Evolutionary conservation across 805 yeast genomes (phyloP).

Genomic region (Ogataea corticis): DNA sequence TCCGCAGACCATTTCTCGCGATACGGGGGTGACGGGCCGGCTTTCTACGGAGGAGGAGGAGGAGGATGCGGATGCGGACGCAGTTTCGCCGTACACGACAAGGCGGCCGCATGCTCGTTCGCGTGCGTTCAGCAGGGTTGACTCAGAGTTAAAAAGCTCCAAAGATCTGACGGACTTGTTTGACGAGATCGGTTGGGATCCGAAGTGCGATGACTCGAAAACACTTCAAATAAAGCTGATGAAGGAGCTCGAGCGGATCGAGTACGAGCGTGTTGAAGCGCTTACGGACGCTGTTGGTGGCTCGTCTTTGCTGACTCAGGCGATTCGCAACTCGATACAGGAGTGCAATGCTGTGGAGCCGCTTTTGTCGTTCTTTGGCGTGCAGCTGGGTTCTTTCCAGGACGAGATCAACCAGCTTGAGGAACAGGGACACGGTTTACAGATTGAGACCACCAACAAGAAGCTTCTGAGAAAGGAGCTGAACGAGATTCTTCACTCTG

Average conservation of each 20-base stretch:
- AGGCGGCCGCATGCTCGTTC: constrained; percentile 28
- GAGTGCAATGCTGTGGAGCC: constrained; percentile 61
- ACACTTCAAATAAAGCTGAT: constrained; percentile 57
- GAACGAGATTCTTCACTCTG: constrained; percentile 66
- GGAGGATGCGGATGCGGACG: constrained; percentile 8
- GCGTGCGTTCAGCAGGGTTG: constrained; percentile 33
- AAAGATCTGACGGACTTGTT: constrained; percentile 61
- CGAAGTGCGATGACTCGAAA: constrained; percentile 57
- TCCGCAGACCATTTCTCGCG: neutral
- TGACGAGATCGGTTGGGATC: constrained; percentile 77
- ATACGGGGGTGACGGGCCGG: neutral
- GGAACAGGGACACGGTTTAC: constrained; percentile 75
- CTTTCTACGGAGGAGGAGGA: neutral
- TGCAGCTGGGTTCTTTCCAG: constrained; percentile 62
- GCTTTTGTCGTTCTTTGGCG: constrained; percentile 53
- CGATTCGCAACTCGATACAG: constrained; percentile 43
- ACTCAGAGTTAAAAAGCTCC: constrained; percentile 20
- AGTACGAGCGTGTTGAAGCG: constrained; percentile 60
- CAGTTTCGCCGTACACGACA: neutral
- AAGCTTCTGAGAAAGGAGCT: constrained; percentile 72
- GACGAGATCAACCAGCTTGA: constrained; percentile 73
- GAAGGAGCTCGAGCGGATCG: constrained; percentile 59
- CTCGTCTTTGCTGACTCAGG: constrained; percentile 42
- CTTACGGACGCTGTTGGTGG: constrained; percentile 43
- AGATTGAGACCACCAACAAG: constrained; percentile 79